Conservation (phyloP, 495 filamentous ascomycete species). For the Daldinia decipiens region DNA sequence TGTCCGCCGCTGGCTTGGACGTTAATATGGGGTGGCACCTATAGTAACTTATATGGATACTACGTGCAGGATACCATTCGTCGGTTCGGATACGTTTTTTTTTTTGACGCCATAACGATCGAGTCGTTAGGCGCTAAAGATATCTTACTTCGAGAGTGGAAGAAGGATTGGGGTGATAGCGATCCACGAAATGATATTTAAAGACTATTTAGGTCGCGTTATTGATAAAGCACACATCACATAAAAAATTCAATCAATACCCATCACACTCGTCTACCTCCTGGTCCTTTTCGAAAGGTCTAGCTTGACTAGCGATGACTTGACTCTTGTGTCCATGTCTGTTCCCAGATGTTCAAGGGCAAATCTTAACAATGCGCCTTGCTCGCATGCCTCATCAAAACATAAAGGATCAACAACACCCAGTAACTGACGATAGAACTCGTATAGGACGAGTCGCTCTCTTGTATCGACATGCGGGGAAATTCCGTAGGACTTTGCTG, state of each 20-base stretch:
- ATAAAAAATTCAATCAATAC: not conserved
- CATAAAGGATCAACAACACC: not conserved
- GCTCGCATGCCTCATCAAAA: not conserved
- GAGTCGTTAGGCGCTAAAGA: not conserved
- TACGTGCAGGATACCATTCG: not conserved
- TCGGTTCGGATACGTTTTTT: not conserved
- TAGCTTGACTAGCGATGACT: not conserved
- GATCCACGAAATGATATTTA: not conserved
- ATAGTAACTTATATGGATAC: not conserved
- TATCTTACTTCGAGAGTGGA: not conserved
- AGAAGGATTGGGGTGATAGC: not conserved
- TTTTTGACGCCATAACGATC: not conserved
- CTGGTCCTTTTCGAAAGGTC: not conserved
- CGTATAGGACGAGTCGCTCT: not conserved
- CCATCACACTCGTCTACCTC: not conserved
- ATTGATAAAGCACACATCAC: no score
- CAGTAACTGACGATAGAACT: slow-evolving; percentile 4
- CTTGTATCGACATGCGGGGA: not conserved
- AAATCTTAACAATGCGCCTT: not conserved
- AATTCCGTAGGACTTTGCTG: not conserved
- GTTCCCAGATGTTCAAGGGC: not conserved
- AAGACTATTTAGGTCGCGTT: not conserved
- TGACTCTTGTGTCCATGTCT: not conserved
- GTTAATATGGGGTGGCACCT: not conserved
- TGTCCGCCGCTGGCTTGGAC: not conserved